Conservation (phyloP, 805 yeast species). For the Ogataea angusta region DNA sequence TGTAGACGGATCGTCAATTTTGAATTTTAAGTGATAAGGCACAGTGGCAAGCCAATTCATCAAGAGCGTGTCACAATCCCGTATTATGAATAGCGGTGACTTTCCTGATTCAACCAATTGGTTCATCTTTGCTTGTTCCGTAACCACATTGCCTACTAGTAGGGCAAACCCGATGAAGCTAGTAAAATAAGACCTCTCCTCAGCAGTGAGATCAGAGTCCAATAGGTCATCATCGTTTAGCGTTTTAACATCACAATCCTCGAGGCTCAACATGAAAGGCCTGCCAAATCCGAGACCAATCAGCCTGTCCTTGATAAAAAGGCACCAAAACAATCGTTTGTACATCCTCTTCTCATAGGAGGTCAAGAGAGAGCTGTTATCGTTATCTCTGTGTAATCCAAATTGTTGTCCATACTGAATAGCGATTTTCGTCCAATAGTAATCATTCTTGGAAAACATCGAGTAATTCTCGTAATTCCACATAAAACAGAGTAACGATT, state of each 20-base stretch:
- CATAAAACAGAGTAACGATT: slow-evolving; percentile 42
- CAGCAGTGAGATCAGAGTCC: slow-evolving; percentile 47
- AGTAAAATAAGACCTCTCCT: slow-evolving; percentile 56
- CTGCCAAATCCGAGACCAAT: slow-evolving; percentile 73
- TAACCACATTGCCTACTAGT: slow-evolving; percentile 64
- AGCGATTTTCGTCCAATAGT: slow-evolving; percentile 73
- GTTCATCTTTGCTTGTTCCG: slow-evolving; percentile 68
- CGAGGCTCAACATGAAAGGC: slow-evolving; percentile 63
- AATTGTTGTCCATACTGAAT: slow-evolving; percentile 70
- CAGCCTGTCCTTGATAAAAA: slow-evolving; percentile 66
- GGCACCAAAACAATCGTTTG: slow-evolving; percentile 60
- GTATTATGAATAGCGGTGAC: slow-evolving; percentile 39
- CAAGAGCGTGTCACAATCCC: slow-evolving; percentile 70
- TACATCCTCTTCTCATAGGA: slow-evolving; percentile 25
- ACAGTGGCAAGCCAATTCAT: slow-evolving; percentile 71
- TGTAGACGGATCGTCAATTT: slow-evolving; percentile 49
- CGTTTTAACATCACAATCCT: slow-evolving; percentile 78
- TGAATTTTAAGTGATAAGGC: slow-evolving; percentile 60
- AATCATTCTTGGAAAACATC: slow-evolving; percentile 53
- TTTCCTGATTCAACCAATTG: slow-evolving; percentile 51
- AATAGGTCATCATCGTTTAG: slow-evolving; percentile 61
- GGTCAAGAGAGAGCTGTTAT: slow-evolving; percentile 10
- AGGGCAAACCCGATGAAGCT: slow-evolving; percentile 65
- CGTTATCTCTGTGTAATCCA: slow-evolving; percentile 59
- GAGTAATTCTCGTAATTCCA: slow-evolving; percentile 26